Evolutionary conservation across 2,329 filamentous ascomycete genomes (phyloP).

Genomic region (Fusarium albidum): DNA sequence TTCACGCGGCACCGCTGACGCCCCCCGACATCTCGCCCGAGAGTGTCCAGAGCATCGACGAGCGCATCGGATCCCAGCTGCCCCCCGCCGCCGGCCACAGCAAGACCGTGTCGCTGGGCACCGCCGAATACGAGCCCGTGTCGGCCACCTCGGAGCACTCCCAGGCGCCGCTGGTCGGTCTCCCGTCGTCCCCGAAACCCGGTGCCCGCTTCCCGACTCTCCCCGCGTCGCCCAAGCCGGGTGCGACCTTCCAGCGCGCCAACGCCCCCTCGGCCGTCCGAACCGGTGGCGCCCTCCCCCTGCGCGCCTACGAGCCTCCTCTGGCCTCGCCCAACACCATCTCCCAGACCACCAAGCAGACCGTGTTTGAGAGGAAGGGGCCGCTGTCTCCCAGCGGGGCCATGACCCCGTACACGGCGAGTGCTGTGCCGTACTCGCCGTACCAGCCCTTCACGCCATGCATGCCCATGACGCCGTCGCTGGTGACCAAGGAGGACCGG

Average conservation of each 20-base stretch:
- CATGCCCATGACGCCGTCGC: conserved; percentile 77
- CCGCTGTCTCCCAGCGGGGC: conserved; percentile 65
- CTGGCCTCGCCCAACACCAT: conserved; percentile 59
- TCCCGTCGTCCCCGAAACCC: conserved; percentile 54
- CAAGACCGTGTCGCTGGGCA: conserved; percentile 49
- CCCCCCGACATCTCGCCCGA: conserved; percentile 51
- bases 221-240: conserved; percentile 60
- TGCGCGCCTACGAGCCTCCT: conserved; percentile 69
- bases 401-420: conserved; percentile 69
- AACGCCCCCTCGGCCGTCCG: conserved; percentile 64
- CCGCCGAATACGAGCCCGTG: conserved; percentile 56
- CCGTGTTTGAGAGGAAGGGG: conserved; percentile 66
- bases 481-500: conserved; percentile 75
- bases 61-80: conserved; percentile 58
- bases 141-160: conserved; percentile 63
- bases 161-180: conserved; percentile 59
- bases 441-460: conserved; percentile 83
- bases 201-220: conserved; percentile 48
- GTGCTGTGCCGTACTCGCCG: conserved; percentile 74
- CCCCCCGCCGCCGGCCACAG: conserved; percentile 41
- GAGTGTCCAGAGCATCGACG: conserved; percentile 60
- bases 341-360: conserved; percentile 66
- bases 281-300: conserved; percentile 64
- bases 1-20: conserved; percentile 32
- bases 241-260: conserved; percentile 57